Evolutionary conservation across 305 asterid species (phyloP).

Genomic region (Ajuga reptans): DNA sequence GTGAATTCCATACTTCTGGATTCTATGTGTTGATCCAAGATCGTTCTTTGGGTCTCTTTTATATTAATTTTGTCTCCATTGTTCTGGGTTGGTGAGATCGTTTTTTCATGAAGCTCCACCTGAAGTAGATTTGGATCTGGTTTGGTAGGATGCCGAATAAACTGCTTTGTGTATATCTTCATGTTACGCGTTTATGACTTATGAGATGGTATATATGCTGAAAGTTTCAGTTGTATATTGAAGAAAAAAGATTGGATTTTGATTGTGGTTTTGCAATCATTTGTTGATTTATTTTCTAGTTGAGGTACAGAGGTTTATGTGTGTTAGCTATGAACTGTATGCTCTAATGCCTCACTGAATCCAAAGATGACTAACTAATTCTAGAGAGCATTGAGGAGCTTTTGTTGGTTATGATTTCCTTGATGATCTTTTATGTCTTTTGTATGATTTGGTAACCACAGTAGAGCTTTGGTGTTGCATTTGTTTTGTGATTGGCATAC

Average conservation of each 20-base stretch:
- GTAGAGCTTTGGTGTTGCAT: neutral
- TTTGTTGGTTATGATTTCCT: neutral
- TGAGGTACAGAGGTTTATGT: neutral
- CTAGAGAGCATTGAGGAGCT: neutral
- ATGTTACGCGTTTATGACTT: neutral
- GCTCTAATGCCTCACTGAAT: slow-evolving; percentile 10
- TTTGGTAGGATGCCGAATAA: neutral
- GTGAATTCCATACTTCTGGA: slow-evolving; percentile 14
- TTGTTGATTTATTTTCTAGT: slow-evolving; percentile 1
- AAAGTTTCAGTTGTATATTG: neutral
- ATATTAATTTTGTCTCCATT: slow-evolving; percentile 6
- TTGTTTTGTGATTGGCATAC: neutral
- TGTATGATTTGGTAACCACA: neutral
- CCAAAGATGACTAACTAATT: neutral
- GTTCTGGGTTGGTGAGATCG: slow-evolving; percentile 25
- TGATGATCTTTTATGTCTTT: neutral
- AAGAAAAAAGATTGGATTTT: slow-evolving; percentile 23
- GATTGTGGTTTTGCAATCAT: neutral
- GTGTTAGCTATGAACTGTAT: slow-evolving; percentile 19
- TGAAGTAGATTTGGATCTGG: slow-evolving; percentile 29
- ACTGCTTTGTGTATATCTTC: slow-evolving; percentile 5
- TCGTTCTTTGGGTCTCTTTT: slow-evolving; percentile 9
- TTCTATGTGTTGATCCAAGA: slow-evolving; percentile 13
- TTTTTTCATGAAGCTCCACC: slow-evolving; percentile 10
- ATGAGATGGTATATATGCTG: neutral